These are phyloP conservation scores for Aspergillus pseudotamarii DNA, from an alignment of 2,329 filamentous ascomycete species.

Conservation along the genomic window DNA sequence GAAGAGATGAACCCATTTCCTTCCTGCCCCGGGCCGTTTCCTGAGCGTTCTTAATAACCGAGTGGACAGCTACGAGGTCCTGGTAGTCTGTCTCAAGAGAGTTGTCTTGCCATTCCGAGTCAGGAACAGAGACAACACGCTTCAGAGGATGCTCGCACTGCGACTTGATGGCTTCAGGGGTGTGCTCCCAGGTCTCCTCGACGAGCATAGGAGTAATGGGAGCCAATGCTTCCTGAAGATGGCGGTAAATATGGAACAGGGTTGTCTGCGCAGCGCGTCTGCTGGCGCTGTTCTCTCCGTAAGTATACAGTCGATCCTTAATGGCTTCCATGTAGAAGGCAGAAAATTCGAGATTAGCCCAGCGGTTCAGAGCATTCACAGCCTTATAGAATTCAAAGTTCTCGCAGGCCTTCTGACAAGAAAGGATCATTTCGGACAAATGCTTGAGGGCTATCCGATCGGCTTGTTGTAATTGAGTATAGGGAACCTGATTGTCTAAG, in stretches of 20 bases:
- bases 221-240: slow-evolving; percentile 75
- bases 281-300: slow-evolving; percentile 66
- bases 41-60: slow-evolving; percentile 72
- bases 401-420: slow-evolving; percentile 67
- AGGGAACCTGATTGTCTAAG: slow-evolving; percentile 41
- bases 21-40: slow-evolving; percentile 74
- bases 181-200: slow-evolving; percentile 83
- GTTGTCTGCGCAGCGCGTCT: slow-evolving; percentile 60
- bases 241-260: slow-evolving; percentile 65
- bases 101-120: slow-evolving; percentile 42
- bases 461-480: slow-evolving; percentile 57
- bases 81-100: slow-evolving; percentile 52
- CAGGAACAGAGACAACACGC: slow-evolving; percentile 37
- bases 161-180: slow-evolving; percentile 65
- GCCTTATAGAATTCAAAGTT: slow-evolving; percentile 83
- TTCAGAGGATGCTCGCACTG: slow-evolving; percentile 50
- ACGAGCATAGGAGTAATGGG: slow-evolving; percentile 82
- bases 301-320: slow-evolving; percentile 91
- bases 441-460: slow-evolving; percentile 80
- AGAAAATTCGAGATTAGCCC: slow-evolving; percentile 80
- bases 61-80: slow-evolving; percentile 54
- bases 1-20: slow-evolving; percentile 76
- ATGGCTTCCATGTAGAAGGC: slow-evolving; percentile 91
- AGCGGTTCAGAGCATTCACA: slow-evolving; percentile 72
- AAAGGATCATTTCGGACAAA: slow-evolving; percentile 65